Conservation (phyloP, 208 protist genomes). For the Trypanosoma theileri region DNA sequence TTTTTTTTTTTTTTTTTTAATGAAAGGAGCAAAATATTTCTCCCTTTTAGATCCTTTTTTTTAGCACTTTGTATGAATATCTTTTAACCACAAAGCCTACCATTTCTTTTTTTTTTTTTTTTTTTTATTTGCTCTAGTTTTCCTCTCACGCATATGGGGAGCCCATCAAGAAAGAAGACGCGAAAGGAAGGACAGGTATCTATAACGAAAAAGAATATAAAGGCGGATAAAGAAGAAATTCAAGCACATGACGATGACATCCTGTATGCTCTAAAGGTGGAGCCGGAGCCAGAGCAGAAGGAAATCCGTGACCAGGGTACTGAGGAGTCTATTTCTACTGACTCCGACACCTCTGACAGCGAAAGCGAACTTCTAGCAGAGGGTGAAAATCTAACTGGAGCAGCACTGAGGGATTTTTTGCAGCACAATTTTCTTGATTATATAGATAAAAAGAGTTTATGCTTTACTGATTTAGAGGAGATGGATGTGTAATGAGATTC, state of each 20-base stretch:
- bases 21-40: not conserved
- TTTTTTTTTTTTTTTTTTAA: not conserved
- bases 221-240: not conserved
- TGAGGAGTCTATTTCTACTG: slow-evolving; percentile 16
- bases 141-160: not conserved
- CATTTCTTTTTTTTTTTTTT: slow-evolving; percentile 12
- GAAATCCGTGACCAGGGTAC: slow-evolving; percentile 25
- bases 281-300: slow-evolving; percentile 8
- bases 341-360: slow-evolving; percentile 25
- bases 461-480: slow-evolving; percentile 25
- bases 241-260: not conserved
- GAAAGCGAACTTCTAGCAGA: slow-evolving; percentile 51
- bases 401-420: slow-evolving; percentile 66
- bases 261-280: not conserved
- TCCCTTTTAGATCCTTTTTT: not conserved
- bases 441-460: slow-evolving; percentile 39
- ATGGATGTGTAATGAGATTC: not conserved
- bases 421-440: slow-evolving; percentile 83
- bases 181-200: slow-evolving; percentile 2
- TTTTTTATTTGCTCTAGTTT: slow-evolving; percentile 3
- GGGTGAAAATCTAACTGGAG: slow-evolving; percentile 54
- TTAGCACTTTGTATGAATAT: no score
- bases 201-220: not conserved
- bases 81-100: not conserved
- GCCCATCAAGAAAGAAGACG: slow-evolving; percentile 14